Base-by-base conservation (phyloP, 2,329 filamentous ascomycete species). In the Colletotrichum sojae region DNA sequence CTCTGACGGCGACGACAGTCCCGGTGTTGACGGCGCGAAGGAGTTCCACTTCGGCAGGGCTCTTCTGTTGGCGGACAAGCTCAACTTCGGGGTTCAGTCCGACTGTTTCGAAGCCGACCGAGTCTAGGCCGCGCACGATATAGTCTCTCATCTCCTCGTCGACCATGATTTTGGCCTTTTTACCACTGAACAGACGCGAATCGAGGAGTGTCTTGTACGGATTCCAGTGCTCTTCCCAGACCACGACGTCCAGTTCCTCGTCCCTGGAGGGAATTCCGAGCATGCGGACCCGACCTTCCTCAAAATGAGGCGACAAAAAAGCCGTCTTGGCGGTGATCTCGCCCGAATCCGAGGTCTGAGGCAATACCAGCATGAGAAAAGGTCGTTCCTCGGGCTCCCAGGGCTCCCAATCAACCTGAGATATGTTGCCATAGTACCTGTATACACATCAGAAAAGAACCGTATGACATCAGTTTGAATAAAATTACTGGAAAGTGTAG, bases 331-430 rank as follows among this genome's bases (percentile, higher is more conserved):
- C 88, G 3, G 78, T 78, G 36, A 88, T 73, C 0, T 76, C 71
- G 6, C 84, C 86, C 8, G 79, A 76, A 1, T 73, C 59, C 1
- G 75, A 71, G n/a, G 77, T 75, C 40, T 78, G 71, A 0, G 89
- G 89, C 43, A 86, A 78, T 12, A 91, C 81, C 18, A 91, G 73
- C 87, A 91, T 90, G 22, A 91, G 75, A 67, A 91, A 90, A 0
- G 89, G 89, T 1, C 88, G 83, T 73, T 91, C 88, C 73, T 91
- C 88, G 0, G 88, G 88, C 80, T 90, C 89, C 88, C 88, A 91
- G 0, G 86, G 84, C 71, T 91, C 88, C 89, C 89, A 91, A 69
- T 90, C 85, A 0, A 75, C 76, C 73, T 91, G 89, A 1, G 86
- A 89, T 49, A 88, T 82, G 73, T 91, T 91, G 54, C 83, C 88